Base-by-base conservation (phyloP, 352 stramenopile species). In the Phytophthora citricola region DNA sequence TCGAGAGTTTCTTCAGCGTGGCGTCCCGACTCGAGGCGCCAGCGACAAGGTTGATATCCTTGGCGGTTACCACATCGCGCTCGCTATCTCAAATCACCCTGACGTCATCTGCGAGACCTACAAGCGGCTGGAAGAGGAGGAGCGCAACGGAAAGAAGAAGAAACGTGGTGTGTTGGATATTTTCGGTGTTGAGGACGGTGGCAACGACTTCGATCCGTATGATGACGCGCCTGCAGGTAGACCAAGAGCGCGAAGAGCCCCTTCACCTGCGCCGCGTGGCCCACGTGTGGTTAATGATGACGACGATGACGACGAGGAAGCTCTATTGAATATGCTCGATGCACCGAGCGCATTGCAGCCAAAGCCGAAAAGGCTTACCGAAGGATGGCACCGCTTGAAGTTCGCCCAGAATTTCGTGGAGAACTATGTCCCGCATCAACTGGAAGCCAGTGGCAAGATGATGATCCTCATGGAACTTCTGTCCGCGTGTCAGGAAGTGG, bases 11-110 rank as follows among this genome's bases (percentile, higher is more conserved):
- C 62, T 94, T 6, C 29, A 85, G 26, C 39, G 66, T 58, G 86
- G 86, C 6, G 84, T 94, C 10, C 86, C 86, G 0, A 89, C 64
- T 47, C 75, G 81, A n/a, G 79, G 81, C 27, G 57, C 69, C 24
- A 85, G 86, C 27, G 41, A 55, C 5, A 67, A 71, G n/a, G 66
- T 92, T 10, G 89, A 95, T 63, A 80, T 96, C 3, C 75, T 97
- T 4, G 86, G 85, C 8, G 88, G 87, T 0, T 97, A 94, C 58
- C 90, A 97, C 59, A 92, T 95, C 43, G 91, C 88, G 26, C 66
- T 96, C 12, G 79, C 87, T 29, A 97, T 97, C 48, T 91, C 90
- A 2, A 97, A 97, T 43, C 90, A 97, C 41, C 90, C 90, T 7
- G 90, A 97, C 50, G 87, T 94, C 32, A 73, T 96, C 3, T 69